Evolutionary conservation across 2,329 filamentous ascomycete genomes (phyloP).

Genomic region (Truncatella angustata): DNA sequence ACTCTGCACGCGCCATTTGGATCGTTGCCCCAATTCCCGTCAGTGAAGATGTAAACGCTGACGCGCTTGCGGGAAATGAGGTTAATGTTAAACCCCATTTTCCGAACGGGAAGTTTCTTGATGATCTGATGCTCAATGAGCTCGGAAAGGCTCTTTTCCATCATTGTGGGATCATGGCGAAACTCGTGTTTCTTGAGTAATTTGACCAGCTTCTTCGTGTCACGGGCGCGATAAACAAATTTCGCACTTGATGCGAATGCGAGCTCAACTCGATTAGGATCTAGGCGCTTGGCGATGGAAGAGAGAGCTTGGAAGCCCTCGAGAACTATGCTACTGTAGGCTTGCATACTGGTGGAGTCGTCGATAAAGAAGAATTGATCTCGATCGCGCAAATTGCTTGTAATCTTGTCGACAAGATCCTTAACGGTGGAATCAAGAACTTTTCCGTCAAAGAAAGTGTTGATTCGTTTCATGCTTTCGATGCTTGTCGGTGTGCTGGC

Average conservation of each 20-base stretch:
- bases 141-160: conserved; percentile 11
- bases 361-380: conserved; percentile 21
- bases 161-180: conserved; percentile 9
- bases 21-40: neutral
- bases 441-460: neutral
- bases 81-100: conserved; percentile 14
- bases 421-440: conserved; percentile 1
- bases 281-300: conserved; percentile 12
- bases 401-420: conserved; percentile 9
- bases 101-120: conserved; percentile 8
- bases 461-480: neutral
- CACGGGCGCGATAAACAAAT: neutral
- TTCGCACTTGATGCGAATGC: conserved; percentile 13
- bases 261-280: conserved; percentile 14
- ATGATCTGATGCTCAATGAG: conserved; percentile 14
- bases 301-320: conserved; percentile 11
- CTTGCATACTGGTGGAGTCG: conserved; percentile 16
- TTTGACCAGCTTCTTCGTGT: conserved; percentile 8
- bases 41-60: conserved; percentile 4
- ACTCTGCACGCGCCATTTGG: conserved; percentile 10
- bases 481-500: neutral
- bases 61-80: neutral
- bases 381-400: conserved; percentile 14
- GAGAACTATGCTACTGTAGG: conserved; percentile 10
- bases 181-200: conserved; percentile 7